A percentile compares a stretch with the other conserved stretches of the same genome.
phyloP scores from a whole-genome alignment of 2,329 filamentous ascomycete genomes.

The Aureobasidium sp. region DNA sequence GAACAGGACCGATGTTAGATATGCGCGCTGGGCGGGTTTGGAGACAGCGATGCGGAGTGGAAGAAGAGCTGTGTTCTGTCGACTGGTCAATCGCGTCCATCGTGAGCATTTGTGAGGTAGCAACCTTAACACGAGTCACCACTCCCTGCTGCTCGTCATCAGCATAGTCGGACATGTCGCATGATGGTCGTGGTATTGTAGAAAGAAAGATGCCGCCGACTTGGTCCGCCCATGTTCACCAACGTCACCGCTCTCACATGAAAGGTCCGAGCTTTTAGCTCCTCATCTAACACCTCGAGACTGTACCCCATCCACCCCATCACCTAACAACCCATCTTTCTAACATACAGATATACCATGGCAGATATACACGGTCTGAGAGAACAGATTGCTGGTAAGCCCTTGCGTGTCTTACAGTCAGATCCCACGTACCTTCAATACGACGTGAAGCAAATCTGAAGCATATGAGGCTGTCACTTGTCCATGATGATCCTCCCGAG shows the following conservation, averaged over 20 bases:
- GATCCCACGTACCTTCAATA: not conserved
- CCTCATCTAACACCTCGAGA: too few species aligned
- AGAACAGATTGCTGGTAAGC: not conserved
- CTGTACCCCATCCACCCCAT: too few species aligned
- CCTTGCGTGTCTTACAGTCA: not conserved
- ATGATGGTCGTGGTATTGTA: not conserved
- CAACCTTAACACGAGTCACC: not conserved
- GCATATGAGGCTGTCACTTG: not conserved
- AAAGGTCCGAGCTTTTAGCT: not conserved
- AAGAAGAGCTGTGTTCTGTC: conserved; percentile 43
- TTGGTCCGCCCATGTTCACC: not conserved
- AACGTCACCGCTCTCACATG: conserved; percentile 8
- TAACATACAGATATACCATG: not conserved
- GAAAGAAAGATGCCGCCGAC: not conserved
- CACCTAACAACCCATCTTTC: too few species aligned
- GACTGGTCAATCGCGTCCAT: not conserved
- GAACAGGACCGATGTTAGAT: conserved; percentile 51
- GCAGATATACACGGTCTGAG: not conserved
- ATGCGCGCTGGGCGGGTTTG: conserved; percentile 53
- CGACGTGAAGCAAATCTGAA: not conserved
- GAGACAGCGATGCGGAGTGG: conserved; percentile 52
- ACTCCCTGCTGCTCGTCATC: conserved; percentile 3
- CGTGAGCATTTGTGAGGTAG: not conserved
- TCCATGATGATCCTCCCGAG: not conserved
- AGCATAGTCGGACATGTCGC: conserved; percentile 9